Evolutionary conservation across 352 stramenopile genomes (phyloP), one percentile per base, ranked within the genome.

Genomic region (Globisporangium okanoganense): DNA sequence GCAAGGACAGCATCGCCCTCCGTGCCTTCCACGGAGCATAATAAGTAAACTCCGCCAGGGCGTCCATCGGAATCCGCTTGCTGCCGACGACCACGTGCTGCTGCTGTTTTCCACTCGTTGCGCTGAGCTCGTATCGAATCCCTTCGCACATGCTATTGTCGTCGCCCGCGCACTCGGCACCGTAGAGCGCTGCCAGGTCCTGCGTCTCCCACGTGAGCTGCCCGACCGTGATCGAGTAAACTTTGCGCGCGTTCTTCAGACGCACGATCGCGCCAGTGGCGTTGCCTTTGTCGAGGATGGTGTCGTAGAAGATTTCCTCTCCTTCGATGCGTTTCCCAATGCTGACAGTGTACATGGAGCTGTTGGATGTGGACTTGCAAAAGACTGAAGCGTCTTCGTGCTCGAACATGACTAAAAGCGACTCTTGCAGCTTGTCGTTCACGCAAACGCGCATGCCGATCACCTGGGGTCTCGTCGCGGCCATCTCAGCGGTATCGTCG

Each of bases 221-320:
- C 0, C 68, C 60, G 27, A 67, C 29, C 18, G 64, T 75, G 53
- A 69, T 44, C 27, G 68, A 59, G 45, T 61, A 67, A 14, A 71
- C 18, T n/a, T 69, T 71, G 40, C 68, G 56, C 7, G 66, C 29
- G 33, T 71, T 73, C 31, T 48, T 56, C 7, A 62, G 45, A 16
- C 45, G 56, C 22, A 50, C 44, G 22, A 50, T 18, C 44, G 50
- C 29, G 5, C 50, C n/a, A 4, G 49, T 29, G 5, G 9, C 27
- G 44, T n/a, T 31, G 33, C 1, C 29, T 14, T 29, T n/a, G 2
- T 20, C 3, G 6, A 3, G 9, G 25, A 52, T 20, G 20, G 24
- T 36, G 18, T 18, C 24, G 18, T 36, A 13, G 29, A n/a, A 38
- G 35, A 62, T 62, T 27, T 62, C 43, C 5, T 55, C 56, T 7